Evolutionary conservation across 441 rosid species (phyloP).

Genomic region (Aquilaria agallochum): DNA sequence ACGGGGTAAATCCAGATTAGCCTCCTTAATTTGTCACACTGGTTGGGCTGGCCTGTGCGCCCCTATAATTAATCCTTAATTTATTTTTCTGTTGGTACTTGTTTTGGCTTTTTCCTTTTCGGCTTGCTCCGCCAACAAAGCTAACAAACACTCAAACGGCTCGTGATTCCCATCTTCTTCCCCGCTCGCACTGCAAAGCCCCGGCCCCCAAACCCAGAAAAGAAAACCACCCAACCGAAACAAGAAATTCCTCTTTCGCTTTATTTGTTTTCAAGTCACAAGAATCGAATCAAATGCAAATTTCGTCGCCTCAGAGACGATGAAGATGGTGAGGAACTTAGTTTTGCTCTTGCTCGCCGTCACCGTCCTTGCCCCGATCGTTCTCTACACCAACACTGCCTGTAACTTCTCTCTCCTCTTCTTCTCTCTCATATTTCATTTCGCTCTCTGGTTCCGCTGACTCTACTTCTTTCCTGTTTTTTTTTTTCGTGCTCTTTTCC

Average conservation of each 20-base stretch:
- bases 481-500: too few species aligned
- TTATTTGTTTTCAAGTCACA: neutral
- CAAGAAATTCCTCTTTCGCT: neutral
- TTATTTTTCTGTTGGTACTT: too few species aligned
- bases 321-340: conserved; percentile 45
- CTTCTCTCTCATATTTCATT: neutral
- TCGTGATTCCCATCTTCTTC: neutral
- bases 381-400: conserved; percentile 41
- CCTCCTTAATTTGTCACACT: too few species aligned
- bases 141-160: neutral
- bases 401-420: neutral
- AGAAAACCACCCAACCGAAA: neutral
- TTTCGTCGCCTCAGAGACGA: neutral
- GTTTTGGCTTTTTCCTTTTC: too few species aligned
- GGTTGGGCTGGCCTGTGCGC: too few species aligned
- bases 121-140: neutral
- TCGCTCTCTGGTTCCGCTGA: neutral
- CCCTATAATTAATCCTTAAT: too few species aligned
- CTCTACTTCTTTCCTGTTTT: too few species aligned
- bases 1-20: too few species aligned
- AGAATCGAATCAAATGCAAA: conserved; percentile 3
- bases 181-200: neutral
- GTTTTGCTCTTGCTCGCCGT: conserved; percentile 47
- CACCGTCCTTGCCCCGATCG: conserved; percentile 60
- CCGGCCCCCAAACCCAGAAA: neutral